Percentiles rank a stretch among this genome's conserved stretches.
Conservation (phyloP, 139 green algal genomes). For the Chlamydomonas sp. region DNA sequence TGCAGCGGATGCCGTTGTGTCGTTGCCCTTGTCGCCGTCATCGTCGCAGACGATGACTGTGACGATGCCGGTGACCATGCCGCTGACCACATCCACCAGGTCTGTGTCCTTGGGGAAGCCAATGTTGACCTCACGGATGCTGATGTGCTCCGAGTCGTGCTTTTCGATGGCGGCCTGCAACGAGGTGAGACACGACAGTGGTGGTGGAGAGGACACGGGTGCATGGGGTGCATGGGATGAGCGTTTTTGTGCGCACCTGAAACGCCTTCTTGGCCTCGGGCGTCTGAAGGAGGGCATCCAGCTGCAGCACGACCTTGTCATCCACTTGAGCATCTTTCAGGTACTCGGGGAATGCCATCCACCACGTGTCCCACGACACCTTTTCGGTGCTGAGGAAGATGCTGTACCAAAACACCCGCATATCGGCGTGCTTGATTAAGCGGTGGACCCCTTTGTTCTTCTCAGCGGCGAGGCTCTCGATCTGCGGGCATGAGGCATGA, state of each 20-base stretch:
- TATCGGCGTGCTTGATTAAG: slow-evolving; percentile 5
- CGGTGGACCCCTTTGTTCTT: neutral
- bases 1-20: too few species aligned
- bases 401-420: neutral
- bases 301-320: neutral
- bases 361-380: neutral
- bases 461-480: neutral
- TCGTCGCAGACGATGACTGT: too few species aligned
- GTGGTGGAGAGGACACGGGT: too few species aligned
- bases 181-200: too few species aligned
- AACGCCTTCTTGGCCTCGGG: neutral
- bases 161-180: slow-evolving; percentile 5
- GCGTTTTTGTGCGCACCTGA: slow-evolving; percentile 9
- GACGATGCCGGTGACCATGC: too few species aligned
- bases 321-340: neutral
- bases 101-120: neutral
- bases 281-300: neutral
- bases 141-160: slow-evolving; percentile 9
- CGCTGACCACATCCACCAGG: neutral
- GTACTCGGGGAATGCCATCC: neutral
- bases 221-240: too few species aligned
- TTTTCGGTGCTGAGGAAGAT: neutral
- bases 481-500: neutral
- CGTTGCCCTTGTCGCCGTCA: too few species aligned
- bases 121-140: slow-evolving; percentile 14